Percentiles rank a stretch among this genome's conserved stretches.
Conservation (phyloP, 202 grass and related monocot genomes). For the Cymbopogon flexuosus region DNA sequence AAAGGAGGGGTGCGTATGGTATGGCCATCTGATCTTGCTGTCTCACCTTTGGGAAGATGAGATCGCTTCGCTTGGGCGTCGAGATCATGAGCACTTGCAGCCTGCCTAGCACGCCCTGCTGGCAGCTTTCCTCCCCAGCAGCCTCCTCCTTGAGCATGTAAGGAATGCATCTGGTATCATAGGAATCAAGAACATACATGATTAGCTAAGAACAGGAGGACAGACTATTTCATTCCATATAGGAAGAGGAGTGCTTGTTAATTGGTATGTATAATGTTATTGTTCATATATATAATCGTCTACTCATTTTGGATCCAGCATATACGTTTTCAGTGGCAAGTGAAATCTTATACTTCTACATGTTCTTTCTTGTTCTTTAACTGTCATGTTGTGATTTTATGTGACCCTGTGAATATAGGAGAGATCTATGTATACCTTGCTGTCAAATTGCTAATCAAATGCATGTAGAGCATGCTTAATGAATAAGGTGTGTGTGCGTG, state of each 20-base stretch:
- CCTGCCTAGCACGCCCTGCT: constrained; percentile 33
- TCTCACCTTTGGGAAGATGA: constrained; percentile 80
- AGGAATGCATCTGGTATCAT: constrained; percentile 42
- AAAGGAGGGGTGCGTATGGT: background rate
- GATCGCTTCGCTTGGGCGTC: constrained; percentile 54
- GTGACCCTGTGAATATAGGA: background rate
- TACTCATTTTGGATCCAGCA: background rate
- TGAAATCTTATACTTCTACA: background rate
- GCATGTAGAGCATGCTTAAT: background rate
- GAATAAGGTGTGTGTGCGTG: background rate
- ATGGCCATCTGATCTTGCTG: constrained; percentile 6
- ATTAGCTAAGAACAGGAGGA: background rate
- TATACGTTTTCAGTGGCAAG: background rate
- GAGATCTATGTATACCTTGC: background rate
- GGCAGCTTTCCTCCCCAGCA: background rate
- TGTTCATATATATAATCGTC: background rate
- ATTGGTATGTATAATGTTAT: background rate
- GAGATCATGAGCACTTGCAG: constrained; percentile 79
- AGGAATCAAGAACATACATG: background rate
- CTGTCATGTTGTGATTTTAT: constrained; percentile 28
- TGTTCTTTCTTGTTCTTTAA: background rate
- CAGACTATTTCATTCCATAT: background rate
- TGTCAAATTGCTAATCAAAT: background rate
- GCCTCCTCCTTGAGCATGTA: constrained; percentile 33
- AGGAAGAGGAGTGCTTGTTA: background rate